Base-by-base conservation (phyloP, 2,329 filamentous ascomycete genomes). In the Cytospora piceae region DNA sequence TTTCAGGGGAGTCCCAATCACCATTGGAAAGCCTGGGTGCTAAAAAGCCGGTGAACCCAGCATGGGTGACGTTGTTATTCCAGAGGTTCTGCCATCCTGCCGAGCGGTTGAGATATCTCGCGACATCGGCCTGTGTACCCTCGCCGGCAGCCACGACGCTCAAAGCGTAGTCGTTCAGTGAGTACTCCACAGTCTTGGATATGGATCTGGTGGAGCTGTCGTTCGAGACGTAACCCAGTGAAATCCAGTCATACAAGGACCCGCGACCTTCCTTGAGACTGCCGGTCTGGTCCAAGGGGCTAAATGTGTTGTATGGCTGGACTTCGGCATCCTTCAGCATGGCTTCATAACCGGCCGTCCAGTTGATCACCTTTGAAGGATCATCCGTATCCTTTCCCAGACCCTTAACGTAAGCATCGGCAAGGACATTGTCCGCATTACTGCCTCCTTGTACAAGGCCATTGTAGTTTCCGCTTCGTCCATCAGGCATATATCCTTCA, bases 401-500 rank as follows among this genome's bases (percentile, higher is more conserved):
- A 15, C 87, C 88, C 74, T 93, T 93, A 29, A 91, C 64, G 67
- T 83, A 91, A 0, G 87, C 86, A 71, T 93, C 90, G 0, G 83
- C 86, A 2, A 92, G 78, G 1, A 92, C 82, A 9, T 89, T 83
- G 71, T 93, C 90, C 11, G 90, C 87, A 67, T 93, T 92, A 0
- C 88, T 91, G 0, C 90, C 91, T 11, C 90, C 90, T 70, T 93
- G 90, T 0, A 89, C 91, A 72, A 84, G 89, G 0, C 90, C 88
- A 72, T 88, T 88, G 74, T 84, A 88, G 2, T 89, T 79, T 29
- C 82, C 85, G 86, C 90, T 90, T 60, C 87, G 84, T 70, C 88
- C 90, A 73, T 91, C 89, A 0, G 88, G 89, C n/a, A 91, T 74
- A 76, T 85, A 90, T 1, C 88, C 88, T 72, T 88, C 83, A 72